A percentile compares a stretch with the other conserved stretches of the same genome.
These are phyloP conservation scores for Thelephora terrestris DNA, from an alignment of 1,284 basidiomycete genomes.

Conservation along the genomic window DNA sequence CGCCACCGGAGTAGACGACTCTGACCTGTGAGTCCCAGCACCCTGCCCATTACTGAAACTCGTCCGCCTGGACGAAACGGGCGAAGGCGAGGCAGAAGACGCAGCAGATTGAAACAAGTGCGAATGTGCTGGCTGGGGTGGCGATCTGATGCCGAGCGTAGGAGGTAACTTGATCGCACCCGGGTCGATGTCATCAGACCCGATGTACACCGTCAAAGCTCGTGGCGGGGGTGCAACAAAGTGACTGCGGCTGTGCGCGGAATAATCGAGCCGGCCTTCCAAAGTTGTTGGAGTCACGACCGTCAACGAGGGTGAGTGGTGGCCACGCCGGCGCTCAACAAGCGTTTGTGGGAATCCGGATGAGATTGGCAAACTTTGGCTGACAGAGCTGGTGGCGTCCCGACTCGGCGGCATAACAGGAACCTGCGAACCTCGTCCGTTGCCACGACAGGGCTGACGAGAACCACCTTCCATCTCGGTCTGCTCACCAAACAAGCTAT, in stretches of 20 bases:
- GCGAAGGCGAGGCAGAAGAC: slow-evolving; percentile 3
- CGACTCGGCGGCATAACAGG: slow-evolving; percentile 43
- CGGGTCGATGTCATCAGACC: slow-evolving; percentile 36
- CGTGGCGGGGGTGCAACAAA: slow-evolving; percentile 59
- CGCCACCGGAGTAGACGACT: not conserved
- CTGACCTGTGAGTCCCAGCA: not conserved
- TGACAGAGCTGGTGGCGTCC: slow-evolving; percentile 13
- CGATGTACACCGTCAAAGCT: slow-evolving; percentile 63
- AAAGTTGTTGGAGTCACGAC: slow-evolving; percentile 11
- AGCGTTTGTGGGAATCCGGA: not conserved
- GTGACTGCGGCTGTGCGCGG: slow-evolving; percentile 37
- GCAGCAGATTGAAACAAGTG: slow-evolving; percentile 6
- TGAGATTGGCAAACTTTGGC: slow-evolving; percentile 12
- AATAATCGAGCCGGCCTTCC: slow-evolving; percentile 36
- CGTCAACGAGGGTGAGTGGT: slow-evolving; percentile 42
- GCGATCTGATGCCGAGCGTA: slow-evolving; percentile 53
- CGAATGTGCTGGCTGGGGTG: slow-evolving; percentile 23
- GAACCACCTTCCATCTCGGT: slow-evolving; percentile 13
- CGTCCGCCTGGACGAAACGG: slow-evolving; percentile 13
- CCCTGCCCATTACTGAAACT: slow-evolving; percentile 27
- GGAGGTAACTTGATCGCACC: slow-evolving; percentile 51
- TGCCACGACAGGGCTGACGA: slow-evolving; percentile 1
- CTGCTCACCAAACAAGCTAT: slow-evolving; percentile 36
- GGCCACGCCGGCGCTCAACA: slow-evolving; percentile 9
- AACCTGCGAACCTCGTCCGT: slow-evolving; percentile 23